Base-by-base conservation (phyloP, 192 early-diverging fungal species). In the Lobulomyces angularis region DNA sequence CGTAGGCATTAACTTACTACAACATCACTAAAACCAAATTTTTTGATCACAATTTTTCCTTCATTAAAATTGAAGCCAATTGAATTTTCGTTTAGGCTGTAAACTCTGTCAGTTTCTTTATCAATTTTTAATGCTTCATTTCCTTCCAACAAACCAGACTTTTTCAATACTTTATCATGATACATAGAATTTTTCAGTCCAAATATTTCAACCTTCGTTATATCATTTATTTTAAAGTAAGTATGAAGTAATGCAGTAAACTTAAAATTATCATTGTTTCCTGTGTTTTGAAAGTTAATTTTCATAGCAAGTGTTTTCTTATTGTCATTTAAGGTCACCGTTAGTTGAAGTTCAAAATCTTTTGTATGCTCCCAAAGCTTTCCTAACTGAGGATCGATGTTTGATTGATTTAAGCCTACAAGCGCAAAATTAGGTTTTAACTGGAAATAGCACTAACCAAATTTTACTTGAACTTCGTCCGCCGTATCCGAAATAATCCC, bases 181-280 rank as follows among this genome's bases (percentile, higher is more conserved):
- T 82, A 86, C 16, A 47, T 33, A 6, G 48, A 38, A n/a, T 70
- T 65, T n/a, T 55, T 57, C 14, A 97, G 67, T 1, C 83, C 83
- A 20, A 51, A 28, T 2, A 97, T 76, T 19, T 47, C 43, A 1
- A 79, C 71, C 20, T 61, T 47, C 12, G 55, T 57, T 37, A 87
- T 75, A 56, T 83, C 70, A 69, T 76, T 23, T 31, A 83, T 70
- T 8, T 59, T 50, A 44, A 90, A 80, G 58, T 97, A 97, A 11
- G 90, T 90, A 58, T 97, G 91, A 48, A 95, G 62, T n/a, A 97
- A 72, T 21, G 80, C 58, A 14, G 88, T 89, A 51, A 97, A 93
- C 37, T 72, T 67, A 42, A 88, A 90, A 18, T 69, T 45, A 29
- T 55, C 48, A 2, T 9, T 17, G 19, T 46, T 49, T 27, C 81